phyloP scores from a whole-genome alignment of 1,284 basidiomycete species.

The Peniophora sp. region DNA sequence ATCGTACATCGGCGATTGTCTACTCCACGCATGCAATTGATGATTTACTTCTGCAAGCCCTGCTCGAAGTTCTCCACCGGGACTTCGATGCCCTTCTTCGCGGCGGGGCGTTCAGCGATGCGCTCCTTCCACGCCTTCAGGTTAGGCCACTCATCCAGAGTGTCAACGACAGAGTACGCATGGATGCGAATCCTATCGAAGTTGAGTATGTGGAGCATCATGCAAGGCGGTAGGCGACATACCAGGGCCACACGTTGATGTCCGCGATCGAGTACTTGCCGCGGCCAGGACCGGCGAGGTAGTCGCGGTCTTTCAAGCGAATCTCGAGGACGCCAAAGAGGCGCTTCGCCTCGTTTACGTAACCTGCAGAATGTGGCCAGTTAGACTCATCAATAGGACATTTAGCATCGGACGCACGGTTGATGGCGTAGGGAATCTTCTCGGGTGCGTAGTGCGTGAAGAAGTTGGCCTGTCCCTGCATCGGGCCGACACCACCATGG shows the following conservation, averaged over 20 bases:
- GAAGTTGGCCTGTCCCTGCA: constrained; percentile 67
- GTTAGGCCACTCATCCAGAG: constrained; percentile 28
- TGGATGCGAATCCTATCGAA: constrained; percentile 37
- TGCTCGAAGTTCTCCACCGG: not conserved
- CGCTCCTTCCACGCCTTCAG: constrained; percentile 15
- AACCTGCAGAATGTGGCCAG: constrained; percentile 34
- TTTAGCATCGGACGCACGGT: constrained; percentile 28
- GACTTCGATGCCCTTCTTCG: not conserved
- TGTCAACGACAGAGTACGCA: constrained; percentile 39
- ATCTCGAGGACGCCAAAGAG: constrained; percentile 72
- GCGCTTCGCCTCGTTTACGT: constrained; percentile 70
- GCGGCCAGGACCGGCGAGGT: constrained; percentile 58
- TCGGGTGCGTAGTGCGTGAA: constrained; percentile 51
- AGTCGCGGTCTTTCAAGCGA: constrained; percentile 56
- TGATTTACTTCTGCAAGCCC: too few species aligned
- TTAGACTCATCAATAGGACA: not conserved
- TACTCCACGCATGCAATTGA: too few species aligned
- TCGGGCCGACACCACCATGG: constrained; percentile 53
- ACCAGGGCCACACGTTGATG: constrained; percentile 53
- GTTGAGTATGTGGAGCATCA: constrained; percentile 11
- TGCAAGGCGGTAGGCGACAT: constrained; percentile 4
- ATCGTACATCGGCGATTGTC: too few species aligned
- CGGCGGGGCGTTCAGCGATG: not conserved
- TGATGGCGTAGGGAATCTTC: constrained; percentile 59
- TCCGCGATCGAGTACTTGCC: constrained; percentile 66